These are phyloP conservation scores for Bremia lactucae DNA, from an alignment of 352 stramenopile genomes.

Conservation along the genomic window DNA sequence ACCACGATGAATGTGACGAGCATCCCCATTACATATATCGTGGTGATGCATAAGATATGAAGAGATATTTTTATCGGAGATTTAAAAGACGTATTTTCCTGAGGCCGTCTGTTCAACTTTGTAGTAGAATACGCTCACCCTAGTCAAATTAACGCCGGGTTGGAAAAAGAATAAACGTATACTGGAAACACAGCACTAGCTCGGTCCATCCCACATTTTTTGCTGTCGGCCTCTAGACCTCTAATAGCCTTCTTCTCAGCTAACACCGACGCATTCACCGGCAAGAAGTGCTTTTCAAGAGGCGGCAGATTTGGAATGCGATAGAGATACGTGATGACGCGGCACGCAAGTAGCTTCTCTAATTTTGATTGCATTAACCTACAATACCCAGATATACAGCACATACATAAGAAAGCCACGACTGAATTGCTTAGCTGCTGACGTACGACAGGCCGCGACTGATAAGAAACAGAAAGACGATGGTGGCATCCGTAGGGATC, in stretches of 20 bases:
- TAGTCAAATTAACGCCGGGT: no score
- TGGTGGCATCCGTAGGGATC: conserved; percentile 38
- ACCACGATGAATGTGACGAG: no score
- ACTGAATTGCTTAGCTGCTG: not conserved
- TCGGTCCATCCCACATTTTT: conserved; percentile 1
- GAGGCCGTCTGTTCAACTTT: no score
- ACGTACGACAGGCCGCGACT: conserved; percentile 51
- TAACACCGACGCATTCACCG: conserved; percentile 18
- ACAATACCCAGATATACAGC: not conserved
- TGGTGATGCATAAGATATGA: no score
- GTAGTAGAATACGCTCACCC: no score
- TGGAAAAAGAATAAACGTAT: conserved; percentile 63
- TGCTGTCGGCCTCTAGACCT: not conserved
- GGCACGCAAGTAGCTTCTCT: conserved; percentile 27
- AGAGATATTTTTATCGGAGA: no score
- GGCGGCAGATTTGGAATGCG: conserved; percentile 31
- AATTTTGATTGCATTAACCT: conserved; percentile 47
- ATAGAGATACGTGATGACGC: conserved; percentile 76
- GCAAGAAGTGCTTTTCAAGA: conserved; percentile 39
- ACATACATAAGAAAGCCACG: not conserved
- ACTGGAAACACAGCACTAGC: conserved; percentile 52
- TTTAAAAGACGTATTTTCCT: no score
- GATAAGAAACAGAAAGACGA: conserved; percentile 80
- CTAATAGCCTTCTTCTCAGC: conserved; percentile 1
- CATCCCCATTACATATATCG: no score